Percentiles rank a stretch among this genome's conserved stretches.
phyloP scores from a whole-genome alignment of 805 yeast species.

The Hanseniaspora jakobsenii region DNA sequence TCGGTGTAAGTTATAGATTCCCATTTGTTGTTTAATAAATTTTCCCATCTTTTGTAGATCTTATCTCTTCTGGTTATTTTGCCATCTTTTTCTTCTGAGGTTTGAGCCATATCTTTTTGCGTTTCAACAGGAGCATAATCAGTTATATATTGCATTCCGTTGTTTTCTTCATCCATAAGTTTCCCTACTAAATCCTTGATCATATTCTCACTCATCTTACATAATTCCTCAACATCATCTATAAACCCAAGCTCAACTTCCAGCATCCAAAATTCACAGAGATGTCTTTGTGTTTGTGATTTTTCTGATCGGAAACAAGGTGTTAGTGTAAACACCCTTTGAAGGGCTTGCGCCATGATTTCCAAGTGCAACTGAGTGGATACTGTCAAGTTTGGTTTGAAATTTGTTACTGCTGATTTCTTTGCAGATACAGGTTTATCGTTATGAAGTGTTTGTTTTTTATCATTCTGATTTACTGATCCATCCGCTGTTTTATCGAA shows the following conservation, averaged over 20 bases:
- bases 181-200: slow-evolving; percentile 38
- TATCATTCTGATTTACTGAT: no score
- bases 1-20: slow-evolving; percentile 59
- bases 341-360: slow-evolving; percentile 57
- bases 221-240: slow-evolving; percentile 44
- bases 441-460: slow-evolving; percentile 18
- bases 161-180: slow-evolving; percentile 23
- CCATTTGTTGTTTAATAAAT: slow-evolving; percentile 45
- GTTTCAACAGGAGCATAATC: slow-evolving; percentile 19
- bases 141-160: slow-evolving; percentile 20
- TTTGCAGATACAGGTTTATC: slow-evolving; percentile 17
- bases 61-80: slow-evolving; percentile 29
- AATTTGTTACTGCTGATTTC: not conserved
- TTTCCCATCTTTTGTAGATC: slow-evolving; percentile 43
- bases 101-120: slow-evolving; percentile 9
- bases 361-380: slow-evolving; percentile 89
- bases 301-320: slow-evolving; percentile 93
- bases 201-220: slow-evolving; percentile 59
- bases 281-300: slow-evolving; percentile 81
- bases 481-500: no score
- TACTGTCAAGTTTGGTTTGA: slow-evolving; percentile 60
- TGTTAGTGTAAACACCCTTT: slow-evolving; percentile 73
- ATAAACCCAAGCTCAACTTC: slow-evolving; percentile 80
- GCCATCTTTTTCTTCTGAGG: slow-evolving; percentile 29
- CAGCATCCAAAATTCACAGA: slow-evolving; percentile 95